Base-by-base conservation (phyloP, 768 basidiomycete species). In the Podaxis mareebaensis region DNA sequence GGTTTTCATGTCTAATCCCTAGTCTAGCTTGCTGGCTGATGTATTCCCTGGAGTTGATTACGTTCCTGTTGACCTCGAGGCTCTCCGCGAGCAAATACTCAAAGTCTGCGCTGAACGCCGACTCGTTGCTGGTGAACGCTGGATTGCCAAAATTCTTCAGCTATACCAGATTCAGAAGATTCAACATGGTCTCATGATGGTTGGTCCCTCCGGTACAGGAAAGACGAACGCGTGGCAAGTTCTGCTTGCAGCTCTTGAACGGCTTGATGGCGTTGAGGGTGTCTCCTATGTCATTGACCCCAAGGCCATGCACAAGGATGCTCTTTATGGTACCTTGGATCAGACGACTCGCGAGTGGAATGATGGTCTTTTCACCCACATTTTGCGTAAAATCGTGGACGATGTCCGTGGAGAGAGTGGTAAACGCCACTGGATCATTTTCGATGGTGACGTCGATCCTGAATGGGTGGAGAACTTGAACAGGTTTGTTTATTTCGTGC, bases 381-480 rank as follows among this genome's bases (percentile, higher is more conserved):
- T 98, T 53, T 80, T 99, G 60, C 89, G 97, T 58, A 99, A 96
- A 76, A 99, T 99, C 65, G 94, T 99, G 55, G 97, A 99, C 70
- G 95, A 99, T 72, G 96, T 98, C 48, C 93, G 97, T 71, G 97
- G 97, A 17, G 97, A 99, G 77, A 97, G 94, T 73, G 83, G 86
- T 17, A 98, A 96, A 78, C 81, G 97, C 36, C 97, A 99, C 72
- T 99, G 96, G 97, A 99, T 99, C 69, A 92, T 99, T 64, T 99
- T 99, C 66, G 97, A 99, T 71, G 97, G 97, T 63, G 97, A 99
- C 69, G 97, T 99, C 48, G 97, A 99, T 81, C 97, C 96, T 0
- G 97, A 99, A 77, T 99, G 97, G 97, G 97, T 99, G 2, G 97
- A 99, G 77, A 99, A 99, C 76, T 76, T 99, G 76, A 99, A 99